A percentile compares a stretch with the other conserved stretches of the same genome.
Conservation (phyloP, 768 basidiomycete species). For the Suillus subluteus region DNA sequence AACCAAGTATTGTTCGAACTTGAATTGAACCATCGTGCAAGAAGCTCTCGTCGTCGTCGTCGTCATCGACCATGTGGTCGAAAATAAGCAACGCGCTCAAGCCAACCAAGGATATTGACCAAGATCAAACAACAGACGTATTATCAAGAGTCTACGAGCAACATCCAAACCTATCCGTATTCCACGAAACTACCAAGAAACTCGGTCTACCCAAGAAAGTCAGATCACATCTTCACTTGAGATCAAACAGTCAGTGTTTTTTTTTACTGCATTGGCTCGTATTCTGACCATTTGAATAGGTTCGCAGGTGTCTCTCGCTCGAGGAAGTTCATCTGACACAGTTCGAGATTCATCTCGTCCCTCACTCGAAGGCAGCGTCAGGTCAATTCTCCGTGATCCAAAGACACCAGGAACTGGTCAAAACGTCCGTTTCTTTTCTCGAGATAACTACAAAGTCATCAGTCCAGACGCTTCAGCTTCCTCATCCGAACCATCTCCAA, state of each 20-base stretch:
- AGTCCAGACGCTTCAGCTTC: conserved; percentile 65
- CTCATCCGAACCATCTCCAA: conserved; percentile 34
- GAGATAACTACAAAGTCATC: conserved; percentile 66
- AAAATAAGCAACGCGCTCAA: conserved; percentile 63
- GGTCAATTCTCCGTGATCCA: conserved; percentile 73
- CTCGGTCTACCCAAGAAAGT: conserved; percentile 54
- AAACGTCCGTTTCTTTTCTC: conserved; percentile 78
- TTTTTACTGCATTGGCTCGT: background rate
- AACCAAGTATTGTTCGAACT: conserved; percentile 5
- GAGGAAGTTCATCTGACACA: conserved; percentile 26
- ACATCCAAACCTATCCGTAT: conserved; percentile 64
- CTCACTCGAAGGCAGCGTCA: conserved; percentile 57
- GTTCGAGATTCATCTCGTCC: conserved; percentile 28
- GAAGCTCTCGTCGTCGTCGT: background rate
- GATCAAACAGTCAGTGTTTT: conserved; percentile 41
- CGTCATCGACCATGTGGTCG: conserved; percentile 59
- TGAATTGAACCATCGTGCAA: conserved; percentile 1
- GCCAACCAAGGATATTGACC: conserved; percentile 28
- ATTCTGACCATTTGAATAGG: conserved; percentile 23
- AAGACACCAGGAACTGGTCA: conserved; percentile 79
- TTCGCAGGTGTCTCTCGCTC: conserved; percentile 29
- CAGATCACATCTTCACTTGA: conserved; percentile 43
- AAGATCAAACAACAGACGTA: conserved; percentile 38
- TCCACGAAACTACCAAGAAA: conserved; percentile 40
- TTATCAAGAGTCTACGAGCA: conserved; percentile 58